A percentile compares a stretch with the other conserved stretches of the same genome.
Evolutionary conservation across 1,139 yeast species (phyloP).

Genomic region (Taphrina flavorubra): DNA sequence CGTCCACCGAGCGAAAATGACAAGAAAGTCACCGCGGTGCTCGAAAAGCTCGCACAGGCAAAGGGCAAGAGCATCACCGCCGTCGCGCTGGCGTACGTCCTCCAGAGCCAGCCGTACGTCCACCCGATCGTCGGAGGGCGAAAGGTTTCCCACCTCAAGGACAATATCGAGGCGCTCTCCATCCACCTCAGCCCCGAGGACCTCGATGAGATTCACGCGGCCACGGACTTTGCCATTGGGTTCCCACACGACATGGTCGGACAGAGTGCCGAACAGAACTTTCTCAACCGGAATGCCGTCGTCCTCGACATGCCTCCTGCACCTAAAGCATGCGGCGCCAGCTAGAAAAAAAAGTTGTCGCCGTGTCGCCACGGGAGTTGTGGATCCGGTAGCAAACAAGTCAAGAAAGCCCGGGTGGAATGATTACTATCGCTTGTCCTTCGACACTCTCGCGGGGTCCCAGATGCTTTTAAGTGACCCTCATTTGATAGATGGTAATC

Average conservation of each 20-base stretch:
- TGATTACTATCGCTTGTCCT: too few species aligned
- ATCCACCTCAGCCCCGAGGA: conserved; percentile 44
- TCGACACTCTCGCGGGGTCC: too few species aligned
- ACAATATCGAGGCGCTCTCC: conserved; percentile 44
- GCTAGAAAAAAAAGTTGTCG: too few species aligned
- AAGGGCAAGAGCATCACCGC: conserved; percentile 45
- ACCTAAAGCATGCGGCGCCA: conserved; percentile 5
- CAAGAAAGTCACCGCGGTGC: conserved; percentile 45
- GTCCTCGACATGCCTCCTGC: conserved; percentile 1
- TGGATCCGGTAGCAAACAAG: too few species aligned
- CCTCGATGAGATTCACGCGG: conserved; percentile 36
- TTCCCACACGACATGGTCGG: conserved; percentile 35
- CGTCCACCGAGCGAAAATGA: conserved; percentile 43
- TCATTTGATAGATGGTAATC: too few species aligned
- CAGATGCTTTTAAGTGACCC: too few species aligned
- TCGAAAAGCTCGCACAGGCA: conserved; percentile 47
- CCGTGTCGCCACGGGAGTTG: too few species aligned
- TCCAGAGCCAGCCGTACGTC: conserved; percentile 47
- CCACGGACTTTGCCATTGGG: conserved; percentile 23
- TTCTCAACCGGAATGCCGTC: conserved; percentile 5
- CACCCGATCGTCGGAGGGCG: conserved; percentile 47
- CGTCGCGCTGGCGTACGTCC: conserved; percentile 48
- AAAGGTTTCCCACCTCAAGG: conserved; percentile 45
- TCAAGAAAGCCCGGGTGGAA: too few species aligned
- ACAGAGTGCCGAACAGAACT: conserved; percentile 8